Percentiles rank a stretch among this genome's conserved stretches.
Evolutionary conservation across 768 basidiomycete species (phyloP).

Genomic region (Hericium coralloides): DNA sequence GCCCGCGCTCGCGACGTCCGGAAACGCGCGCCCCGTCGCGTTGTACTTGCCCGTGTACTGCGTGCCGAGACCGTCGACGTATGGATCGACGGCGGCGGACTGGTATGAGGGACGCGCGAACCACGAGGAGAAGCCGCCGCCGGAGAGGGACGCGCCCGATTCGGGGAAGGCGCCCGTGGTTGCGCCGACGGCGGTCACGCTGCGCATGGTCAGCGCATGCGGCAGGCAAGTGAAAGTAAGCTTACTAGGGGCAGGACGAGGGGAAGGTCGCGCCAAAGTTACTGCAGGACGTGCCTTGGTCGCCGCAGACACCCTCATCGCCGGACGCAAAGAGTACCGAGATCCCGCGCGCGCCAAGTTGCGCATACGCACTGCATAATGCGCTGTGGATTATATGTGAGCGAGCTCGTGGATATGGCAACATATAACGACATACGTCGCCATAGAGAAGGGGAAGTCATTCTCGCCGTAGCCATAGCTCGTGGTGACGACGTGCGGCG

Average conservation of each 20-base stretch:
- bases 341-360: slow-evolving; percentile 27
- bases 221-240: not conserved
- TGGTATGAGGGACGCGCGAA: slow-evolving; percentile 11
- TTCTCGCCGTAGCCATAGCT: slow-evolving; percentile 14
- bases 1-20: slow-evolving; percentile 5
- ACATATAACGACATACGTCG: not conserved
- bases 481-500: slow-evolving; percentile 15
- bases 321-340: slow-evolving; percentile 18
- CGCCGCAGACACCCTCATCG: slow-evolving; percentile 14
- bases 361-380: slow-evolving; percentile 27
- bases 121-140: slow-evolving; percentile 8
- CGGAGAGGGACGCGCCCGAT: slow-evolving; percentile 6
- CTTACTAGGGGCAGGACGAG: slow-evolving; percentile 6
- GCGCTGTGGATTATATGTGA: slow-evolving; percentile 7
- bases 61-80: slow-evolving; percentile 4
- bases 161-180: slow-evolving; percentile 17
- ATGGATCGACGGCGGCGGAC: slow-evolving; percentile 1
- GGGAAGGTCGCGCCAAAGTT: slow-evolving; percentile 9
- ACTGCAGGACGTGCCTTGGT: slow-evolving; percentile 4
- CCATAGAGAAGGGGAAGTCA: not conserved
- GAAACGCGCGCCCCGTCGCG: slow-evolving; percentile 13
- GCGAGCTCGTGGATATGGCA: no score
- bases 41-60: slow-evolving; percentile 11
- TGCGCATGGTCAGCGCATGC: slow-evolving; percentile 1
- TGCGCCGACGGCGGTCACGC: slow-evolving; percentile 20